Base-by-base conservation (phyloP, 495 filamentous ascomycete species). In the Penicillium ucsense region DNA sequence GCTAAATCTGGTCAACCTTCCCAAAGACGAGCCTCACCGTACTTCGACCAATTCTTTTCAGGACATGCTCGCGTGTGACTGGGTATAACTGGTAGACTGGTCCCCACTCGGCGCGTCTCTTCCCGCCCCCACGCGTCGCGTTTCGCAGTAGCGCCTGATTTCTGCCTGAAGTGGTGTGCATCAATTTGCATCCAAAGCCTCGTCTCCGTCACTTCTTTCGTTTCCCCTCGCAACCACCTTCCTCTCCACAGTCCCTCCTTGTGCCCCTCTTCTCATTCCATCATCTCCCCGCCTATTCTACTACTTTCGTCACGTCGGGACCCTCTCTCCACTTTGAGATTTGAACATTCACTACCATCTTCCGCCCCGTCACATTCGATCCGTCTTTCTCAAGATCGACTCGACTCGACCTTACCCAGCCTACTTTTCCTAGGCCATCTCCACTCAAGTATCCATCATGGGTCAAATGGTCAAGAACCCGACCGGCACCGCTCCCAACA, bases 401-500 rank as follows among this genome's bases (percentile, higher is more conserved):
- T n/a, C n/a, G 33, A 30, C 30, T 43, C 30, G 5, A 2, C 11
- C 5, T 8, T 20, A 7, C 12, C n/a, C 6, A 20, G 3, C 31
- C 6, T 3, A 11, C 8, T n/a, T n/a, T 29, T 38, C 38, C 31
- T 4, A 7, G 7, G 4, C 32, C 28, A 2, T 37, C 36, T 56
- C 43, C 35, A 50, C 42, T 51, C 34, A 20, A 20, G 20, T 29
- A 11, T 47, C 41, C 47, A 48, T 43, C 35, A 61, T 53, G 47
- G 35, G 55, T 20, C 35, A 55, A 12, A 36, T 56, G 44, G 35
- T 48, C 37, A 11, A 45, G 20, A 38, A 46, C 46, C 34, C 45
- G 31, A 51, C 46, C 9, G 49, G 47, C 50, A 10, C 58, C 33
- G 28, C 46, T 38, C 55, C 50, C 30, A 54, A 59, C 51, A 55